Conservation (phyloP, 208 protist genomes). For the Acanthamoeba triangularis region DNA sequence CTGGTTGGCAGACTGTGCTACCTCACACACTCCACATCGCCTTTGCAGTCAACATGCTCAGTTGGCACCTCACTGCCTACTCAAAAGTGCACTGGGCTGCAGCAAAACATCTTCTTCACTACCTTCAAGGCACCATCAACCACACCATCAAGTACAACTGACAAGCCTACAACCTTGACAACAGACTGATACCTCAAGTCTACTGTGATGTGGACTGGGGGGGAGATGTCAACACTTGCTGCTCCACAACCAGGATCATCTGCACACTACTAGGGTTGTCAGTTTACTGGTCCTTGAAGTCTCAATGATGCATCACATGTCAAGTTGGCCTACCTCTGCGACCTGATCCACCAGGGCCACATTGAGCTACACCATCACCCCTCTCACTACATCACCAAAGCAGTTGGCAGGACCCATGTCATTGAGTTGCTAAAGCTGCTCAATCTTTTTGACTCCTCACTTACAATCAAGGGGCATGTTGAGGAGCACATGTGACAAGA, state of each 20-base stretch:
- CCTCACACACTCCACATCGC: neutral
- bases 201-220: slow-evolving; percentile 18
- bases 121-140: neutral
- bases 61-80: neutral
- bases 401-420: no score
- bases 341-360: no score
- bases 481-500: no score
- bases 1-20: neutral
- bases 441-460: no score
- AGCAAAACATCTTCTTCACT: neutral
- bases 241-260: neutral
- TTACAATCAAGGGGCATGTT: no score
- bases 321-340: no score
- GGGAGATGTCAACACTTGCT: neutral
- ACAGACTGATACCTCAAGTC: neutral
- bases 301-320: no score
- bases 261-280: neutral
- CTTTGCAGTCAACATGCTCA: neutral
- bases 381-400: no score
- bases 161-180: neutral
- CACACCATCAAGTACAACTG: neutral
- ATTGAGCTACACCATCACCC: no score
- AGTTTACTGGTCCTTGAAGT: no score
- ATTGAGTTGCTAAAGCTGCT: no score
- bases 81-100: neutral